These are phyloP conservation scores for Logfia minima DNA, from an alignment of 129 eudicot species.

Conservation along the genomic window DNA sequence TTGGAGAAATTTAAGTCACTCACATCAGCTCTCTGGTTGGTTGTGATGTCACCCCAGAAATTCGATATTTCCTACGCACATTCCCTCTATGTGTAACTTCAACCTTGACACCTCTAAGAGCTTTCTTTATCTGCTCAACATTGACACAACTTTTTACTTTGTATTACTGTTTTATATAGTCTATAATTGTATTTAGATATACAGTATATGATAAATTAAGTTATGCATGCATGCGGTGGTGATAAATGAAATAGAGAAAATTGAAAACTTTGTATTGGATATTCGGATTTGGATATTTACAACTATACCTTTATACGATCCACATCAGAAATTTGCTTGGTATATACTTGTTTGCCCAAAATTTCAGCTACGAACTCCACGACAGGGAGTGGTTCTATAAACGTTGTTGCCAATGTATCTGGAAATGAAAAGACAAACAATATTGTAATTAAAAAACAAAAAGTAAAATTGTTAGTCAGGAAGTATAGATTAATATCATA, in stretches of 20 bases:
- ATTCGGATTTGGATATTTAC: background rate
- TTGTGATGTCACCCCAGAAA: conserved; percentile 78
- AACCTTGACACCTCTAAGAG: conserved; percentile 79
- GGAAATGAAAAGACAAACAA: background rate
- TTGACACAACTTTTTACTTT: background rate
- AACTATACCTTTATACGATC: conserved; percentile 65
- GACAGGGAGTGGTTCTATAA: conserved; percentile 80
- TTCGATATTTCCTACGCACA: conserved; percentile 69
- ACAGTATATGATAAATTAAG: background rate
- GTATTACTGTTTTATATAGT: background rate
- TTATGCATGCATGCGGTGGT: background rate
- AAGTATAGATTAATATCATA: conserved; percentile 13
- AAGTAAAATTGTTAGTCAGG: background rate
- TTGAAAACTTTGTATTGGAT: conserved; percentile 4
- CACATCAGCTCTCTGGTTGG: conserved; percentile 78
- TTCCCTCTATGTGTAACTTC: conserved; percentile 82
- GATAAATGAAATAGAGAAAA: background rate
- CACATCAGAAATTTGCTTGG: conserved; percentile 67
- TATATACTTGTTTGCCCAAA: conserved; percentile 59
- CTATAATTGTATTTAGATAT: background rate
- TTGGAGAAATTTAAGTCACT: background rate
- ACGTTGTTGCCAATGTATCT: conserved; percentile 79
- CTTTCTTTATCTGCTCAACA: conserved; percentile 63
- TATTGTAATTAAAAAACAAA: background rate
- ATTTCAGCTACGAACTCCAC: conserved; percentile 73